phyloP scores from a whole-genome alignment of 2,329 filamentous ascomycete genomes.

The Daldinia sp. region DNA sequence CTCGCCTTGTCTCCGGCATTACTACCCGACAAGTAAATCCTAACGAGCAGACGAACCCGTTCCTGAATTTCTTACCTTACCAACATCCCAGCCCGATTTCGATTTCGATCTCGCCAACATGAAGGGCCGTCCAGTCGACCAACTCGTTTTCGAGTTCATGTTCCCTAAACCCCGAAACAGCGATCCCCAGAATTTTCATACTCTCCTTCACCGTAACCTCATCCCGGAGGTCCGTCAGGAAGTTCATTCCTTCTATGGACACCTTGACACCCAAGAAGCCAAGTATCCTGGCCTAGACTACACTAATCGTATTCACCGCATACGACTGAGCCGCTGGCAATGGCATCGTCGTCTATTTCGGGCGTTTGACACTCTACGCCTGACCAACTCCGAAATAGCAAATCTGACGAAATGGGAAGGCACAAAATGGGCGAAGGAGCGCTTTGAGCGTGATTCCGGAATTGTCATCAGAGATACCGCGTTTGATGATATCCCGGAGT shows the following conservation, averaged over 20 bases:
- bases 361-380: constrained; percentile 73
- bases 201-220: constrained; percentile 73
- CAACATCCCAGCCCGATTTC: background rate
- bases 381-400: constrained; percentile 75
- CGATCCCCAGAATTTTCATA: constrained; percentile 76
- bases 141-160: constrained; percentile 77
- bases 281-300: constrained; percentile 86
- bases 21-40: constrained; percentile 2
- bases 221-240: constrained; percentile 82
- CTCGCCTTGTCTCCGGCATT: background rate
- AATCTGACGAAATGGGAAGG: constrained; percentile 83
- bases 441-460: constrained; percentile 79
- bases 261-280: constrained; percentile 80
- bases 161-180: constrained; percentile 72
- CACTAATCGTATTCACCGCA: constrained; percentile 74
- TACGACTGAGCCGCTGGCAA: constrained; percentile 78
- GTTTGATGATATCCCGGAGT: constrained; percentile 71
- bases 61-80: constrained; percentile 9
- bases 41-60: background rate
- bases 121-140: constrained; percentile 75
- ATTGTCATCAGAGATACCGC: constrained; percentile 76
- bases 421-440: constrained; percentile 82
- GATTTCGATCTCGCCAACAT: constrained; percentile 56
- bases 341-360: constrained; percentile 81
- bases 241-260: constrained; percentile 80